These are phyloP conservation scores for Taiozyma onychis DNA, from an alignment of 1,139 yeast species.

Conservation along the genomic window DNA sequence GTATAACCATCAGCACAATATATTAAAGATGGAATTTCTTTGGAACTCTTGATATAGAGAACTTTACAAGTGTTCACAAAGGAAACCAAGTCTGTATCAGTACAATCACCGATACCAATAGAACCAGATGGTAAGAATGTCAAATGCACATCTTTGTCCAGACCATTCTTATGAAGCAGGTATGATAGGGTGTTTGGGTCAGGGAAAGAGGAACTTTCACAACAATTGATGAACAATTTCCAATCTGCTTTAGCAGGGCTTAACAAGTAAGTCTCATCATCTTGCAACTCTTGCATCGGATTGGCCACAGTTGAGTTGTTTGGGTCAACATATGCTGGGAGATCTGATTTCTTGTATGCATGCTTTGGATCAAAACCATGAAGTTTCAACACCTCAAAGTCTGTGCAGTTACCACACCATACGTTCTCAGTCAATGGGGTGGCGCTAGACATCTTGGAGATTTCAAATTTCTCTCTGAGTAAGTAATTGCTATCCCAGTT, in stretches of 20 bases:
- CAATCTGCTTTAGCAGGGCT: constrained; percentile 35
- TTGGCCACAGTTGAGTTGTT: constrained; percentile 42
- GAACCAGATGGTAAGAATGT: constrained; percentile 86
- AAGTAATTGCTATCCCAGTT: constrained; percentile 74
- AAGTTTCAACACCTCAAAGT: constrained; percentile 34
- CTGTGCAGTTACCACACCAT: constrained; percentile 77
- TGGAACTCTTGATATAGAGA: constrained; percentile 37
- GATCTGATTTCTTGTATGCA: not conserved
- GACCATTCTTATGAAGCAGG: constrained; percentile 27
- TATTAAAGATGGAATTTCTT: constrained; percentile 35
- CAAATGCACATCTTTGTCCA: constrained; percentile 34
- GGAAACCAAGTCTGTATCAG: constrained; percentile 47
- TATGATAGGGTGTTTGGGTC: constrained; percentile 31
- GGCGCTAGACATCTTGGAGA: constrained; percentile 79
- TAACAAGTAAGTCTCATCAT: constrained; percentile 23
- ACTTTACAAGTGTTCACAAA: constrained; percentile 62
- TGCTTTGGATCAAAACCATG: constrained; percentile 10
- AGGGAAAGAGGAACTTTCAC: constrained; percentile 59
- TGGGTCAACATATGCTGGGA: constrained; percentile 45
- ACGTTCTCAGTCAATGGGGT: constrained; percentile 50
- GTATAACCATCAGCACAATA: constrained; percentile 92
- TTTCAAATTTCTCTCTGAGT: constrained; percentile 73
- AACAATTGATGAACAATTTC: constrained; percentile 38
- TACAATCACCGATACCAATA: constrained; percentile 59
- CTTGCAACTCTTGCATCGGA: constrained; percentile 15